Evolutionary conservation across 164 flowering plant genomes (phyloP).

Genomic region (Nelumbo lutea): DNA sequence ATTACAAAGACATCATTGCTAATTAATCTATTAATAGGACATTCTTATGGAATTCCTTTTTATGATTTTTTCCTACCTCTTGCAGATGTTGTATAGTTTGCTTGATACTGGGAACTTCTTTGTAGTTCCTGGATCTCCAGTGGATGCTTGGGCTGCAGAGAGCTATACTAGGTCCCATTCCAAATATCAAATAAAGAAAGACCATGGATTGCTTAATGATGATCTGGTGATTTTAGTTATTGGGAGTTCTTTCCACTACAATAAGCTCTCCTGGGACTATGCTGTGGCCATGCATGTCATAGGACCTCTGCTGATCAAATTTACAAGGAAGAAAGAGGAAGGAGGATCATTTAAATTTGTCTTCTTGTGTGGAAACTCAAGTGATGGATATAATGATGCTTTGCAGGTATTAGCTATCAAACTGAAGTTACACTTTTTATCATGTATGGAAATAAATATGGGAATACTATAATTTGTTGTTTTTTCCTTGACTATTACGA

Average conservation of each 20-base stretch:
- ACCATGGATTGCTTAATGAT: conserved; percentile 46
- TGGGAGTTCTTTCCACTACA: conserved; percentile 77
- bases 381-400: conserved; percentile 52
- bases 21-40: not conserved
- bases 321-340: conserved; percentile 43
- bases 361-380: conserved; percentile 81
- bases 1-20: not conserved
- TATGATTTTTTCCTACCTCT: conserved; percentile 20
- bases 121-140: conserved; percentile 88
- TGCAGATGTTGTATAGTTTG: conserved; percentile 86
- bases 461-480: too few relatives aligned
- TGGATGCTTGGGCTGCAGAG: conserved; percentile 86
- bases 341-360: conserved; percentile 58
- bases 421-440: too few relatives aligned
- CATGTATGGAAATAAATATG: too few relatives aligned
- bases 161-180: conserved; percentile 52
- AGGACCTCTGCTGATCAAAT: conserved; percentile 65
- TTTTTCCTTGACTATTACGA: too few relatives aligned
- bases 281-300: conserved; percentile 70
- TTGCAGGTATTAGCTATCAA: too few relatives aligned
- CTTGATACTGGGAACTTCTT: conserved; percentile 95
- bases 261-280: conserved; percentile 81
- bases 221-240: conserved; percentile 72
- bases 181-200: conserved; percentile 45
- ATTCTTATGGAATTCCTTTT: conserved; percentile 7